phyloP scores from a whole-genome alignment of 352 stramenopile species.

The Phytophthora niederhauseri region DNA sequence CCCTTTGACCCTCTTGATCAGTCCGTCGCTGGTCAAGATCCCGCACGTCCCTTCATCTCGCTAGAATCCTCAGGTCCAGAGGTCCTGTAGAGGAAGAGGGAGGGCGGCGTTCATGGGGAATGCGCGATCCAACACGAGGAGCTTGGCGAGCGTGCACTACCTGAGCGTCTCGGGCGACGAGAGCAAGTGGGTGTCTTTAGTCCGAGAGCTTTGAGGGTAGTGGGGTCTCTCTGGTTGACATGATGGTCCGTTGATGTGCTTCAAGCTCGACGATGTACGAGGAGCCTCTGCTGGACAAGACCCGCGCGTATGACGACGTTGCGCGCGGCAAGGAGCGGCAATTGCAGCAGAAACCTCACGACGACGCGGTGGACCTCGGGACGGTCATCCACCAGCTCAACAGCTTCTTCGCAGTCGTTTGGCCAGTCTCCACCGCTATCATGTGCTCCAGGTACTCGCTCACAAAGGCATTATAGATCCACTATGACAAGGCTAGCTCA shows the following conservation, averaged over 20 bases:
- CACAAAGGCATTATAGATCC: background rate
- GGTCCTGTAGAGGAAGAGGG: too few species aligned
- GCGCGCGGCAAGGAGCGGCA: constrained; percentile 17
- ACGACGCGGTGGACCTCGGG: constrained; percentile 34
- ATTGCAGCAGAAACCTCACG: constrained; percentile 23
- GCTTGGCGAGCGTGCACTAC: constrained; percentile 39
- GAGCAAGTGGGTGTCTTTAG: constrained; percentile 24
- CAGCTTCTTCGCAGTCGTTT: constrained; percentile 76
- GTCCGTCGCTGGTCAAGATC: constrained; percentile 16
- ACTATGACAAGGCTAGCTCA: background rate
- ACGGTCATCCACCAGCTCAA: constrained; percentile 68
- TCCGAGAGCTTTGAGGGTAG: too few species aligned
- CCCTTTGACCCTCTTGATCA: constrained; percentile 8
- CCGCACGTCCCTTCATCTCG: constrained; percentile 20
- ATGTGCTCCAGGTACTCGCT: constrained; percentile 64
- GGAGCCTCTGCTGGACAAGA: constrained; percentile 59
- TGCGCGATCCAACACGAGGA: constrained; percentile 37
- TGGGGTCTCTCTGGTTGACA: background rate
- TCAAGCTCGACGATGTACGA: constrained; percentile 50
- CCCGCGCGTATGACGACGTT: constrained; percentile 5
- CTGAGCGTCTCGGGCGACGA: constrained; percentile 31
- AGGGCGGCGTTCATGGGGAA: constrained; percentile 41
- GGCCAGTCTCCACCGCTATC: constrained; percentile 79
- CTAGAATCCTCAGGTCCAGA: background rate
- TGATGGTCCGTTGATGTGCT: background rate